Percentiles rank a stretch among this genome's conserved stretches.
These are phyloP conservation scores for Phytophthora pseudosyringae DNA, from an alignment of 352 stramenopile genomes.

Conservation along the genomic window DNA sequence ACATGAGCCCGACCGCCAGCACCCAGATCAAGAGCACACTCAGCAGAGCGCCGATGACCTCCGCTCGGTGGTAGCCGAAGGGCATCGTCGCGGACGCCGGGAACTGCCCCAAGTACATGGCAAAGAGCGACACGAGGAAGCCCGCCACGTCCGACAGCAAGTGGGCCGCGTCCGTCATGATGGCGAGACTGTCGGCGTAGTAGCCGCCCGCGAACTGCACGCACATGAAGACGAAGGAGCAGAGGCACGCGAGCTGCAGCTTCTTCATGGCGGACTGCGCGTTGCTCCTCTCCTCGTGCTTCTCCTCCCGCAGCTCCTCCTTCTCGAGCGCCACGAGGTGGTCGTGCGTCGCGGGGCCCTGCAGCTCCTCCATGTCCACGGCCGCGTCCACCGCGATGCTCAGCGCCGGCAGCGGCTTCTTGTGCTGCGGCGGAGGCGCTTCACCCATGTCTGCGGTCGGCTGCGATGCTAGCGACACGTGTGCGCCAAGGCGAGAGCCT, in stretches of 20 bases:
- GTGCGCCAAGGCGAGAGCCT: neutral
- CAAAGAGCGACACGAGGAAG: slow-evolving; percentile 86
- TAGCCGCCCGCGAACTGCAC: slow-evolving; percentile 95
- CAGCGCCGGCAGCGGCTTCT: slow-evolving; percentile 33
- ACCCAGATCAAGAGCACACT: slow-evolving; percentile 95
- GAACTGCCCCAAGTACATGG: slow-evolving; percentile 73
- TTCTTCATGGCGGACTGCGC: slow-evolving; percentile 63
- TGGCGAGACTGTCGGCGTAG: slow-evolving; percentile 94
- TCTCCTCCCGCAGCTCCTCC: slow-evolving; percentile 22
- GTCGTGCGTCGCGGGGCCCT: slow-evolving; percentile 48
- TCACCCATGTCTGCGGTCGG: slow-evolving; percentile 5
- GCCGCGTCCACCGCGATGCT: slow-evolving; percentile 41
- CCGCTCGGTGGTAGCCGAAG: slow-evolving; percentile 96
- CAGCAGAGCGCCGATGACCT: slow-evolving; percentile 96
- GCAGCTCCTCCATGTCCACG: slow-evolving; percentile 41
- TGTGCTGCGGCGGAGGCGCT: neutral
- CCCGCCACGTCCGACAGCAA: slow-evolving; percentile 79
- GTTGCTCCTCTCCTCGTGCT: slow-evolving; percentile 40
- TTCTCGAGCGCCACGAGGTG: slow-evolving; percentile 33
- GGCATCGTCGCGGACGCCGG: slow-evolving; percentile 76
- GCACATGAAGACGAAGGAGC: slow-evolving; percentile 95
- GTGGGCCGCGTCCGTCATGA: slow-evolving; percentile 93
- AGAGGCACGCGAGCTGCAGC: slow-evolving; percentile 73
- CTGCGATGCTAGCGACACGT: neutral
- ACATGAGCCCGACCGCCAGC: slow-evolving; percentile 92